These are phyloP conservation scores for Colletotrichum liriopes DNA, from an alignment of 2,329 filamentous ascomycete genomes.

Conservation along the genomic window DNA sequence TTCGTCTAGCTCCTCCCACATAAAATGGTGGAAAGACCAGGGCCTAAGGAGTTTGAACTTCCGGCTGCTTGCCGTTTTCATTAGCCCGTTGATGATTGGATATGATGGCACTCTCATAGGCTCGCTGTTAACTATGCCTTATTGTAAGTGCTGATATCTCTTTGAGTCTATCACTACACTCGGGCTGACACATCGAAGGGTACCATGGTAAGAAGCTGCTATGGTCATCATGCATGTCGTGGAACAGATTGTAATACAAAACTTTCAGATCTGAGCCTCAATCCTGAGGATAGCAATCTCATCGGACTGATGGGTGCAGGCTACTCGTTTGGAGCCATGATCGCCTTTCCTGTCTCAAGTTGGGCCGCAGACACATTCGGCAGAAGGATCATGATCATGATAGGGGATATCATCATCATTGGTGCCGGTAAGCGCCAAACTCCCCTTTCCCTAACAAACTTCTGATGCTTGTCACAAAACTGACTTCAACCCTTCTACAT, in stretches of 20 bases:
- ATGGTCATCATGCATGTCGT: not conserved
- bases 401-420: slow-evolving; percentile 20
- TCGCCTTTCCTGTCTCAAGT: slow-evolving; percentile 1
- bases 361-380: slow-evolving; percentile 13
- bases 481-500: not conserved
- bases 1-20: not conserved
- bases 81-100: slow-evolving; percentile 26
- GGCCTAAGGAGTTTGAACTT: slow-evolving; percentile 16
- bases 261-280: slow-evolving; percentile 5
- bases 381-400: slow-evolving; percentile 11
- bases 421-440: not conserved
- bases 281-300: slow-evolving; percentile 7
- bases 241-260: not conserved
- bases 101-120: slow-evolving; percentile 26
- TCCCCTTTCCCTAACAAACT: not conserved
- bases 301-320: slow-evolving; percentile 16
- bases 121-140: slow-evolving; percentile 9
- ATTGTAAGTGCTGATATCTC: slow-evolving; percentile 6
- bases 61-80: slow-evolving; percentile 24
- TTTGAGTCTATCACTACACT: not conserved
- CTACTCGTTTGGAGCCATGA: slow-evolving; percentile 14
- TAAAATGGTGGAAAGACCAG: slow-evolving; percentile 13
- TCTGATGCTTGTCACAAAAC: not conserved
- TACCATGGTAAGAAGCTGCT: not conserved
- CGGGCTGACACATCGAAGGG: not conserved